Base-by-base conservation (phyloP, 2,329 filamentous ascomycete genomes). In the Volutella citrinella region DNA sequence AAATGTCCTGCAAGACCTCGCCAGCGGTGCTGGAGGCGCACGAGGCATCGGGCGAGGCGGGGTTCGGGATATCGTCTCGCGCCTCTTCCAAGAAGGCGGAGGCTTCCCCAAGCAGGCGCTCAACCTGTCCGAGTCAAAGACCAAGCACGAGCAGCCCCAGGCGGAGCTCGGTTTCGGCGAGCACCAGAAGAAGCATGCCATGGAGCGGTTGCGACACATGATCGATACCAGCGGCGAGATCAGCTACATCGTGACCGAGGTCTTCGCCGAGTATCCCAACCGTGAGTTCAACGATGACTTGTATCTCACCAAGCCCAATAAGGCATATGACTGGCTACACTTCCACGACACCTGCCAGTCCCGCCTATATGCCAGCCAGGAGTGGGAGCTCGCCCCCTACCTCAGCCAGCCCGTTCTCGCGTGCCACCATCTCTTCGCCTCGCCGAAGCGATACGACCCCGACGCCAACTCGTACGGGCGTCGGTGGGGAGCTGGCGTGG, bases 271-370 rank as follows among this genome's bases (percentile, higher is more conserved):
- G 46, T 98, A 95, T 59, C 89, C 91, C 1, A 80, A 79, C 25
- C 86, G 89, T 49, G 82, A 89, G 14, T 98, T 85, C 63, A 94
- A 96, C 65, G 93, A 98, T 58, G 93, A 98, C 60, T 84, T 82
- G 1, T 84, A 87, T 48, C 79, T 98, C 19, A 86, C 82, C 20
- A 98, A 98, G 56, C 94, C 94, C 0, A 81, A 84, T 46, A 68
- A 76, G 58, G 87, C 87, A 1, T 95, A 95, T 60, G 91, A 96
- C 54, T 98, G 93, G 93, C 76, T 98, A 35, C 74, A 94, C 59
- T 97, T 98, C 62, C 87, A 96, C 61, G 93, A 97, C 52, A 69
- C 72, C 1, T 81, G 95, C 43, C 88, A 87, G 16, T 81, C 82
- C 1, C 80, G 82, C 23, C 74, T 97, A 2, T 94, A 82, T 56